phyloP scores from a whole-genome alignment of 2,329 filamentous ascomycete genomes.

The Epichloe baconii region DNA sequence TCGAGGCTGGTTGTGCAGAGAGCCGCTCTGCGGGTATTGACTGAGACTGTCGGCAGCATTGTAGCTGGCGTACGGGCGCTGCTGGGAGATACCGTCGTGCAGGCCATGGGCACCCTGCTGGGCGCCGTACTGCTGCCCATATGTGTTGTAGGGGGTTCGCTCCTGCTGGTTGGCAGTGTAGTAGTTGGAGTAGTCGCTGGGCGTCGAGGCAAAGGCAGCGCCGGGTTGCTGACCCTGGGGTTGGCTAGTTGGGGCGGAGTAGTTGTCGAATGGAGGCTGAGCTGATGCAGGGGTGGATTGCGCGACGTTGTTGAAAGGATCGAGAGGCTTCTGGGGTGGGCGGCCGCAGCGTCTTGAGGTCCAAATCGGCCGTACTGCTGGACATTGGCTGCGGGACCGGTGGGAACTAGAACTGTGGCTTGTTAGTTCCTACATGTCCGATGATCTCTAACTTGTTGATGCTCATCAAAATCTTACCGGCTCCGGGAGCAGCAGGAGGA shows the following conservation, averaged over 20 bases:
- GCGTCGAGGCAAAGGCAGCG: conserved; percentile 59
- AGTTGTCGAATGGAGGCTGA: conserved; percentile 48
- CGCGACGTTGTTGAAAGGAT: conserved; percentile 50
- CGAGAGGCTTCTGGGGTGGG: conserved; percentile 64
- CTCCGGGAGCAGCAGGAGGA: conserved; percentile 16
- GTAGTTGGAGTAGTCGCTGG: conserved; percentile 72
- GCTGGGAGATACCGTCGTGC: conserved; percentile 60
- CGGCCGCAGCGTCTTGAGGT: conserved; percentile 44
- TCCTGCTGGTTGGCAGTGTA: conserved; percentile 64
- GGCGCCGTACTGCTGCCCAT: conserved; percentile 47
- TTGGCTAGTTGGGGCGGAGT: conserved; percentile 45
- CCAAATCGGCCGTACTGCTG: conserved; percentile 61
- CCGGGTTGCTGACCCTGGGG: conserved; percentile 45
- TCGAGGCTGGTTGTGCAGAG: conserved; percentile 40
- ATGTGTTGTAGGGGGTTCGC: conserved; percentile 71
- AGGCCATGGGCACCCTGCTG: conserved; percentile 48
- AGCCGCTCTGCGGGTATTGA: conserved; percentile 62
- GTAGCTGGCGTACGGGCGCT: conserved; percentile 69
- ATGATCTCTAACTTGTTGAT: conserved; percentile 8
- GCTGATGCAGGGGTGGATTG: conserved; percentile 48
- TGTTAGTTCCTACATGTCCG: conserved; percentile 8
- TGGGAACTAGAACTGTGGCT: conserved; percentile 13
- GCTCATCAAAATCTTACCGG: conserved; percentile 16
- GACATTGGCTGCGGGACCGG: conserved; percentile 36
- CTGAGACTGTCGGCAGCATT: conserved; percentile 48